Evolutionary conservation across 1,284 basidiomycete species (phyloP), one percentile per base, ranked within the genome.

Genomic region (Cryptococcus amylolentus): DNA sequence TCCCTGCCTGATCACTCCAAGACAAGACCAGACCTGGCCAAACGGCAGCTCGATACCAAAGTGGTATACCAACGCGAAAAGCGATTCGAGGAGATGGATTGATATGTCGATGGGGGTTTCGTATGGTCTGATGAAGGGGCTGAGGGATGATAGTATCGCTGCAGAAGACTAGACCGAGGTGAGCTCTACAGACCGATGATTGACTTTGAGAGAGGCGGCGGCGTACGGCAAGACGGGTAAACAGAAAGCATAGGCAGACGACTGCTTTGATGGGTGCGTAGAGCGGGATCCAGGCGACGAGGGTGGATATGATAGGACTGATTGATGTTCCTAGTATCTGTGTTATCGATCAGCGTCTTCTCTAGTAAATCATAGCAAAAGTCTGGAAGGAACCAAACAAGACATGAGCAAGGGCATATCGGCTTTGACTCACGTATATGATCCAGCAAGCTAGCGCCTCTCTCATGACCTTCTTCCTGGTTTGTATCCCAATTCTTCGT

Each of bases 91-190:
- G 14, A 75, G 60, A 4, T 66, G 61, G 10, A 71, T 31, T 0
- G 66, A 62, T 23, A 75, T 64, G 54, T 75, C 72, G 51, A 75
- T 67, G 18, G 69, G 66, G 3, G 51, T 66, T 55, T 72, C 69
- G 54, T 72, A 68, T 40, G 58, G 57, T 16, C 56, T 57, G 8
- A 75, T 5, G 1, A 60, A 5, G 0, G 70, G 68, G 0, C 41
- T 42, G 8, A 73, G 40, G 28, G 68, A 18, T 8, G 56, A 46
- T 51, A 63, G 69, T 13, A 72, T 51, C 12, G 63, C 49, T 2
- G 48, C 52, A 0, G 72, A 70, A 1, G 63, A 53, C 70, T 72
- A 46, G 12, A 10, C 45, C 7, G 18, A 23, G 18, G 14, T 26
- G 18, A 46, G 18, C n/a, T 42, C 4, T 9, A 13, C 13, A 37